Percentiles rank a stretch among this genome's conserved stretches.
Conservation (phyloP, 176 grass and related monocot genomes). For the Carex scoparia region DNA sequence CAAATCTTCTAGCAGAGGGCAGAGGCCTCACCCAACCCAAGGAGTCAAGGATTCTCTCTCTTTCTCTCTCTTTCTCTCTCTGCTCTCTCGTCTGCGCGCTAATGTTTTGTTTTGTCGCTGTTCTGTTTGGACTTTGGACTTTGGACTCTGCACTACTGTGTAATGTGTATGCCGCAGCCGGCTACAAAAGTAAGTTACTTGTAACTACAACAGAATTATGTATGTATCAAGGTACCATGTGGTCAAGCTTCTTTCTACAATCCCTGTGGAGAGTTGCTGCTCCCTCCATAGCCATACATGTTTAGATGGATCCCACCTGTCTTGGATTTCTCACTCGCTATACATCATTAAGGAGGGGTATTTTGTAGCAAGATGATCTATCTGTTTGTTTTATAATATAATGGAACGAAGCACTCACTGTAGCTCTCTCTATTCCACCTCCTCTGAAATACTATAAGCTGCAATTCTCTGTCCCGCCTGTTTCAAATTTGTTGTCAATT, state of each 20-base stretch:
- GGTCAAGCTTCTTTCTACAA: neutral
- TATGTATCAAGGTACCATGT: neutral
- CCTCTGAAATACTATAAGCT: neutral
- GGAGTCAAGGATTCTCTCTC: neutral
- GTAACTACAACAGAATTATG: neutral
- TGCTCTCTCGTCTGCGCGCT: neutral
- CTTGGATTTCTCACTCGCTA: neutral
- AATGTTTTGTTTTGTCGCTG: neutral
- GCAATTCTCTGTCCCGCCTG: neutral
- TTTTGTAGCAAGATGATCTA: neutral
- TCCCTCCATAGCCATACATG: neutral
- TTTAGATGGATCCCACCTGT: neutral
- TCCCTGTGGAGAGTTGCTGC: neutral
- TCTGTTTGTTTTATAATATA: neutral
- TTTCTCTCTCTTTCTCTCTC: neutral
- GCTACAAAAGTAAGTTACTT: neutral
- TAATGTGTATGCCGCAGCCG: neutral
- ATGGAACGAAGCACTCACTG: neutral
- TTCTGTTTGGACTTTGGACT: neutral
- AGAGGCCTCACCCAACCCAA: neutral
- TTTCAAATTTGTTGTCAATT: neutral
- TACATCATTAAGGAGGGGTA: neutral
- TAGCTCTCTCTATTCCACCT: neutral
- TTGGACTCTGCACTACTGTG: neutral
- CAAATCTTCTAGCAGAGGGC: constrained; percentile 19